A percentile compares a stretch with the other conserved stretches of the same genome.
These are phyloP conservation scores for Lodderomyces oxycetoniae DNA, from an alignment of 1,139 yeast species.

Conservation along the genomic window DNA sequence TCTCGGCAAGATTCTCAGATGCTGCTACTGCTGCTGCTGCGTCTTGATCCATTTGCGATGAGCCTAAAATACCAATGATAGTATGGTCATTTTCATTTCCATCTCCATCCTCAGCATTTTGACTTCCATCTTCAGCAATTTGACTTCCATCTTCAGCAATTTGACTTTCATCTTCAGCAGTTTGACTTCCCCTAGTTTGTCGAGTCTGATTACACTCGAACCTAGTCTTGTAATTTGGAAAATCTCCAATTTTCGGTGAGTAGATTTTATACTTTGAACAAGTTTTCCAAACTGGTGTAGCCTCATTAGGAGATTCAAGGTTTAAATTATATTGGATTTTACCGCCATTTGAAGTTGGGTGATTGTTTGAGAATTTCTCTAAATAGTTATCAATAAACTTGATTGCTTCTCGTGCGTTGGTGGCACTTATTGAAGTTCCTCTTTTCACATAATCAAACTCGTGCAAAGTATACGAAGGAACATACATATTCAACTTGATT, in stretches of 20 bases:
- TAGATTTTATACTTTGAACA: slow-evolving; percentile 43
- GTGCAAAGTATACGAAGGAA: slow-evolving; percentile 54
- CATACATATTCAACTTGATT: slow-evolving; percentile 28
- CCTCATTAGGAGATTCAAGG: slow-evolving; percentile 37
- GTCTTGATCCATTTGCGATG: not conserved
- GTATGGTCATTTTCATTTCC: not conserved
- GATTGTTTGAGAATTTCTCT: slow-evolving; percentile 14
- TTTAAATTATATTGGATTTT: slow-evolving; percentile 19
- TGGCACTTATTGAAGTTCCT: slow-evolving; percentile 51
- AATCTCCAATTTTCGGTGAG: slow-evolving; percentile 43
- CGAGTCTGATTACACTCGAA: slow-evolving; percentile 30
- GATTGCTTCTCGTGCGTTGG: slow-evolving; percentile 55
- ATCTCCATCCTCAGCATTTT: not conserved
- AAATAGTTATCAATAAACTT: slow-evolving; percentile 45
- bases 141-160: not conserved
- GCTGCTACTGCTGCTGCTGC: slow-evolving; percentile 20
- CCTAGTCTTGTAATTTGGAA: slow-evolving; percentile 40
- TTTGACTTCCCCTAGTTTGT: slow-evolving; percentile 7
- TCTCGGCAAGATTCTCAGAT: slow-evolving; percentile 35
- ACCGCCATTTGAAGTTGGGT: slow-evolving; percentile 8
- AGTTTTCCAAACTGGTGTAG: slow-evolving; percentile 47
- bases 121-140: not conserved
- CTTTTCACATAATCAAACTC: slow-evolving; percentile 53
- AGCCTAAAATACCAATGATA: not conserved
- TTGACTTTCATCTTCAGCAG: not conserved